phyloP scores from a whole-genome alignment of 345 rosid genomes.

The Gossypium stocksii region DNA sequence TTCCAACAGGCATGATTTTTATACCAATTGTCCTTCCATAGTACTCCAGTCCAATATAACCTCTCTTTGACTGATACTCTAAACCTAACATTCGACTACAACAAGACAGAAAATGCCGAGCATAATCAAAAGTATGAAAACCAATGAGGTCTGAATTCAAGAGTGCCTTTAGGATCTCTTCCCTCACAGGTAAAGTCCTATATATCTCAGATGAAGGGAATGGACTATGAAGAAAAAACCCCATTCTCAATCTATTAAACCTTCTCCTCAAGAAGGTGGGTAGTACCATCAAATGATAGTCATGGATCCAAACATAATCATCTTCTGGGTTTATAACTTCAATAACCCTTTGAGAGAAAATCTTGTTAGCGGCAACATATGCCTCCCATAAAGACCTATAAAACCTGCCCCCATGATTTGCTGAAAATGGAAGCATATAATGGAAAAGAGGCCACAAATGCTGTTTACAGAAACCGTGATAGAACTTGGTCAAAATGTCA shows the following conservation, averaged over 20 bases:
- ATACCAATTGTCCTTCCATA: conserved; percentile 74
- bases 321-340: too few relatives aligned
- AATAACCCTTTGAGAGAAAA: conserved; percentile 61
- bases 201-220: conserved; percentile 79
- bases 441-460: conserved; percentile 80
- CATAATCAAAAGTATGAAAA: conserved; percentile 89
- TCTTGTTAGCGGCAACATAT: conserved; percentile 67
- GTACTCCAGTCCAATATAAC: conserved; percentile 70
- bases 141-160: conserved; percentile 70
- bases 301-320: conserved; percentile 68
- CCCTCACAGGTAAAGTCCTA: conserved; percentile 70
- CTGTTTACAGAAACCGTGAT: conserved; percentile 75
- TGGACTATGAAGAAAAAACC: conserved; percentile 71
- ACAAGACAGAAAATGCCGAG: conserved; percentile 77
- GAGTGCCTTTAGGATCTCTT: conserved; percentile 67
- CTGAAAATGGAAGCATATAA: conserved; percentile 69
- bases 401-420: conserved; percentile 61
- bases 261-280: conserved; percentile 66
- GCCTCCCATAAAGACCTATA: conserved; percentile 77
- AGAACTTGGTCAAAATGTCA: conserved; percentile 54
- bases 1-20: conserved; percentile 79
- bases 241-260: conserved; percentile 66
- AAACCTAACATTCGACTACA: conserved; percentile 71
- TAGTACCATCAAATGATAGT: conserved; percentile 77
- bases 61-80: conserved; percentile 72